A percentile compares a stretch with the other conserved stretches of the same genome.
Evolutionary conservation across 139 green algal species (phyloP).

Genomic region (Chloropicon primus): DNA sequence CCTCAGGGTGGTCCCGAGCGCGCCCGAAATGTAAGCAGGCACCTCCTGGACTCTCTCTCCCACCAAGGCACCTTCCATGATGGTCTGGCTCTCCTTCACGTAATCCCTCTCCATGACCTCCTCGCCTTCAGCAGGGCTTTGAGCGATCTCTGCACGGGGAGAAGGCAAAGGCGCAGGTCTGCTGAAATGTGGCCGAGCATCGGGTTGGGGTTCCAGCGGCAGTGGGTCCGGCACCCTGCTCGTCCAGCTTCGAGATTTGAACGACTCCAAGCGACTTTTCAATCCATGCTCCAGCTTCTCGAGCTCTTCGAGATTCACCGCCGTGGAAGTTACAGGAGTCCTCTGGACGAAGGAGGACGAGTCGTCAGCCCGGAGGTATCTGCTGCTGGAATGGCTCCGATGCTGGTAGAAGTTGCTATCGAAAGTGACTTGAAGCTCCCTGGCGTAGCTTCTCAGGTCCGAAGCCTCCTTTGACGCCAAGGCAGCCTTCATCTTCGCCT

Average conservation of each 20-base stretch:
- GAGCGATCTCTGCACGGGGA: no score
- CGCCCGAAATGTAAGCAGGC: no score
- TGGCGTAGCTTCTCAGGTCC: not conserved
- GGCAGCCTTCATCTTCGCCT: not conserved
- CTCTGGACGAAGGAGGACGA: not conserved
- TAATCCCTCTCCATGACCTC: no score
- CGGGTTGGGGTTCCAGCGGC: not conserved
- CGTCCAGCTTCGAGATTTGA: not conserved
- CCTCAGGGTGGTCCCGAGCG: no score
- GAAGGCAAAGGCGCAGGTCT: no score
- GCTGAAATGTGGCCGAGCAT: not conserved
- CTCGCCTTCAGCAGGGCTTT: no score
- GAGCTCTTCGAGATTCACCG: not conserved
- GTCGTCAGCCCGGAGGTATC: no score
- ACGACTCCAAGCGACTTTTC: not conserved
- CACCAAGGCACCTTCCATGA: no score
- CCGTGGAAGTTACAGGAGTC: not conserved
- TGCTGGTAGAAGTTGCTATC: not conserved
- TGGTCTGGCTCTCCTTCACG: no score
- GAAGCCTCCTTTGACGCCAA: not conserved
- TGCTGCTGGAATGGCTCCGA: no score
- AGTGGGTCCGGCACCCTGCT: not conserved
- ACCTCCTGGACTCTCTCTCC: no score
- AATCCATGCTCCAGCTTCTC: not conserved
- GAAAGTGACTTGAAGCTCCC: not conserved